Evolutionary conservation across 140 eudicot genomes (phyloP).

Genomic region (Cichorium intybus): DNA sequence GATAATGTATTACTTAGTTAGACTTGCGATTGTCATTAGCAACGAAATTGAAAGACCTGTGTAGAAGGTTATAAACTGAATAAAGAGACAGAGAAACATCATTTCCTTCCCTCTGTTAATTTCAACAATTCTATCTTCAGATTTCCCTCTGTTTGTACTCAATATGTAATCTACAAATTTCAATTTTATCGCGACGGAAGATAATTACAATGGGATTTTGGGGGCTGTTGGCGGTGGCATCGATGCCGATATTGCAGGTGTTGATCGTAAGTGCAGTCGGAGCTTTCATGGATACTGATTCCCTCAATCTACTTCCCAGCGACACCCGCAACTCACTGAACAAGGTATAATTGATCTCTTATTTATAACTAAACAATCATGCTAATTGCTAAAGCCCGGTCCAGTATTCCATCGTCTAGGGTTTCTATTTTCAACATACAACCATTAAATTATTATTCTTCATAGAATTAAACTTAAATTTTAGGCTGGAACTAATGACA

Average conservation of each 20-base stretch:
- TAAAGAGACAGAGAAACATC: too few species aligned
- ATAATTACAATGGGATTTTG: slow-evolving; percentile 52
- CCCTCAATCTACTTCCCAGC: slow-evolving; percentile 49
- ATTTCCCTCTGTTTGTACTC: not conserved
- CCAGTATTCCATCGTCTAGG: slow-evolving; percentile 9
- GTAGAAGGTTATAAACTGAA: too few species aligned
- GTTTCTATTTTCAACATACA: not conserved
- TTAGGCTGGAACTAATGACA: not conserved
- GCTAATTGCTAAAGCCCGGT: not conserved
- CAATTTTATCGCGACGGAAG: slow-evolving; percentile 8
- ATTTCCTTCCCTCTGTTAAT: not conserved
- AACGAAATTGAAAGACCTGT: too few species aligned
- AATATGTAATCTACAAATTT: not conserved
- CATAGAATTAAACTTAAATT: not conserved
- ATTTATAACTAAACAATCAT: not conserved
- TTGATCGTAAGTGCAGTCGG: slow-evolving; percentile 54
- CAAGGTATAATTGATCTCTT: slow-evolving; percentile 33
- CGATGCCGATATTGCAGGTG: slow-evolving; percentile 67
- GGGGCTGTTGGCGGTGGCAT: slow-evolving; percentile 64
- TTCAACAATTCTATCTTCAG: not conserved
- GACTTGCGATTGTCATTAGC: too few species aligned
- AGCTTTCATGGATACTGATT: slow-evolving; percentile 67
- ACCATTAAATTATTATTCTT: too few species aligned
- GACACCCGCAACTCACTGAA: slow-evolving; percentile 52
- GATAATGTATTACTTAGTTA: too few species aligned